Percentiles rank a stretch among this genome's conserved stretches.
Evolutionary conservation across 2,329 filamentous ascomycete genomes (phyloP).

Genomic region (Aspergillus terreus): DNA sequence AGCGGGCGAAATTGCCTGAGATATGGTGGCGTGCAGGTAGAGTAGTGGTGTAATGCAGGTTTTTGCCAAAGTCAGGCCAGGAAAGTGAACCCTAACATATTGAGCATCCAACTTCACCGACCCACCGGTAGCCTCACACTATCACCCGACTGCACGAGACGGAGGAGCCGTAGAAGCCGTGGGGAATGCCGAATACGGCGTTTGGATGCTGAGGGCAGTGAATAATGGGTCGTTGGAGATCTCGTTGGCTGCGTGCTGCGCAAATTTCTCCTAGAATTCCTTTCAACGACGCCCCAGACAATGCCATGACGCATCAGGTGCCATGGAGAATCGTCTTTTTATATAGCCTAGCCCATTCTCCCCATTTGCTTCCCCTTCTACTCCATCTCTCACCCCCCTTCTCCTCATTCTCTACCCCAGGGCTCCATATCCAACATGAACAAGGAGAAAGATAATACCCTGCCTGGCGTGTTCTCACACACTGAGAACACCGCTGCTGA

Average conservation of each 20-base stretch:
- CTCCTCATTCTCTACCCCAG: not conserved
- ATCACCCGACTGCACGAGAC: not conserved
- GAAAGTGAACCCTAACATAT: not conserved
- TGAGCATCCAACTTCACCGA: not conserved
- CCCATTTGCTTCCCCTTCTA: not conserved
- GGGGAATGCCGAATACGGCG: not conserved
- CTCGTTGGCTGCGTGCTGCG: not conserved
- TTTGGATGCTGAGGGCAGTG: not conserved
- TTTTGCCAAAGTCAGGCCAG: no score
- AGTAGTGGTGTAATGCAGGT: not conserved
- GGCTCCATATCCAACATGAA: slow-evolving; percentile 17
- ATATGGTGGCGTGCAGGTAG: not conserved
- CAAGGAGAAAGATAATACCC: slow-evolving; percentile 16
- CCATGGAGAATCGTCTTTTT: not conserved
- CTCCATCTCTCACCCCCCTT: slow-evolving; percentile 1
- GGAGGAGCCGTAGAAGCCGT: not conserved
- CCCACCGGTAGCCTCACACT: not conserved
- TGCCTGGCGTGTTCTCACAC: slow-evolving; percentile 22
- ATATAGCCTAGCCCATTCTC: not conserved
- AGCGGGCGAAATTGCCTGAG: not conserved
- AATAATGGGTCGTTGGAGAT: not conserved
- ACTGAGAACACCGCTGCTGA: slow-evolving; percentile 18
- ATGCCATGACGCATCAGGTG: not conserved
- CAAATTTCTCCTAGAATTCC: not conserved
- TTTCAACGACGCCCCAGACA: not conserved